phyloP scores from a whole-genome alignment of 108 stramenopile genomes.

The Cylindrotheca closterium region DNA sequence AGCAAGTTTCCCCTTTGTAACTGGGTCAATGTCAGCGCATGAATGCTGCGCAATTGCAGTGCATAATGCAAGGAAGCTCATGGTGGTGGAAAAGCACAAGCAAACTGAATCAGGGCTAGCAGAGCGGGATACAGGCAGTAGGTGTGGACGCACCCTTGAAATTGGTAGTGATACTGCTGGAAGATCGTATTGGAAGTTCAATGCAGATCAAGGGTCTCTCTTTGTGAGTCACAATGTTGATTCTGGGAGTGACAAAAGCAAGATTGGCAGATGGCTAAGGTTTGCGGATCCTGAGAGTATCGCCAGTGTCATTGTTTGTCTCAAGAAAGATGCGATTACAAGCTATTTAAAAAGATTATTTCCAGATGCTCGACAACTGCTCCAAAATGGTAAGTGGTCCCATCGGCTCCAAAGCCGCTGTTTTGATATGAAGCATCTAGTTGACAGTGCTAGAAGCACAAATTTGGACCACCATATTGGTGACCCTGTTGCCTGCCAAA shows the following conservation, averaged over 20 bases:
- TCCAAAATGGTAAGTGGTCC: conserved; percentile 59
- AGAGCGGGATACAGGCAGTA: conserved; percentile 56
- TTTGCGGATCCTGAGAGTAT: conserved; percentile 67
- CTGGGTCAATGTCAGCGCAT: conserved; percentile 81
- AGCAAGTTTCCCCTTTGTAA: conserved; percentile 58
- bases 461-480: background rate
- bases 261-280: conserved; percentile 47
- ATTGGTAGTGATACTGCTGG: conserved; percentile 64
- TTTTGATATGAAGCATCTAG: too few relatives aligned
- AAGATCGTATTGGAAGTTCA: conserved; percentile 78
- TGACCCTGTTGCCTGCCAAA: too few relatives aligned
- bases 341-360: conserved; percentile 60
- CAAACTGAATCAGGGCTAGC: conserved; percentile 35
- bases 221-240: conserved; percentile 45
- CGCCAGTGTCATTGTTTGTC: conserved; percentile 71
- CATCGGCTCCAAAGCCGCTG: conserved; percentile 51
- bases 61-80: conserved; percentile 69
- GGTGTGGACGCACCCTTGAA: conserved; percentile 76
- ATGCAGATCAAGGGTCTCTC: conserved; percentile 54
- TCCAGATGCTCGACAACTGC: conserved; percentile 44
- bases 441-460: conserved; percentile 4
- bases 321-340: conserved; percentile 62
- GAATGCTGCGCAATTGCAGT: conserved; percentile 83
- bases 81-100: conserved; percentile 47
- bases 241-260: background rate